Evolutionary conservation across 177 flowering plant genomes (phyloP), one percentile per base, ranked within the genome.

Genomic region (Viscum album): DNA sequence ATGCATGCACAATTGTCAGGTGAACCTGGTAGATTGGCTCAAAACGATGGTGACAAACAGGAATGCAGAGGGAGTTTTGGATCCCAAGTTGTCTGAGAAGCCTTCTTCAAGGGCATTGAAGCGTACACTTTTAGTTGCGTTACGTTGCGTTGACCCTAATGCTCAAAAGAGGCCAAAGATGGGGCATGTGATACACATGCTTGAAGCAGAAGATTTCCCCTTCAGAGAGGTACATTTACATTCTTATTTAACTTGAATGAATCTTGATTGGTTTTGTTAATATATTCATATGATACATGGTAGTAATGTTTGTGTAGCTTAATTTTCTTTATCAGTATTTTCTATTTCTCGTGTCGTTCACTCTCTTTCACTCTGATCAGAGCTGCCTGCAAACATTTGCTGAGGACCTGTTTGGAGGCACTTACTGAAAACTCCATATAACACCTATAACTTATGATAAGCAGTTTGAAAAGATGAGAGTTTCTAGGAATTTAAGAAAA

Each of bases 181-280:
- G 92, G 94, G 97, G 2, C 96, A 93, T 70, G 77, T 91, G 26
- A 79, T 93, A 35, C 95, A 89, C 60, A 93, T 88, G 95, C 95
- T 91, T 45, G 96, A 91, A 77, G 85, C 87, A 10, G 90, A 93
- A 64, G 96, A 85, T 16, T 75, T 80, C 65, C 84, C 87, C 34
- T 84, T 77, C 77, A 76, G 79, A 71, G 89, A 86, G 68, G 93
- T 91, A 83, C 52, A 16, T 75, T 66, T 66, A 21, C 52, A 13
- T 45, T 45, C 52, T 21, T 45, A 19, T 45, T 45, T 45, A 19
- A 13, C 24, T 15, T 45, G 11, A n/a, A 5, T 45, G 21, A 13
- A 45, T 45, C 13, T 37, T 37, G 41, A 13, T 15, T 45, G 52
- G 2, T 13, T 45, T 19, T 45, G 19, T 45, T 45, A 13, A 45